Evolutionary conservation across 257 asterid genomes (phyloP), one percentile per base, ranked within the genome.

Genomic region (Primulina eburnea): DNA sequence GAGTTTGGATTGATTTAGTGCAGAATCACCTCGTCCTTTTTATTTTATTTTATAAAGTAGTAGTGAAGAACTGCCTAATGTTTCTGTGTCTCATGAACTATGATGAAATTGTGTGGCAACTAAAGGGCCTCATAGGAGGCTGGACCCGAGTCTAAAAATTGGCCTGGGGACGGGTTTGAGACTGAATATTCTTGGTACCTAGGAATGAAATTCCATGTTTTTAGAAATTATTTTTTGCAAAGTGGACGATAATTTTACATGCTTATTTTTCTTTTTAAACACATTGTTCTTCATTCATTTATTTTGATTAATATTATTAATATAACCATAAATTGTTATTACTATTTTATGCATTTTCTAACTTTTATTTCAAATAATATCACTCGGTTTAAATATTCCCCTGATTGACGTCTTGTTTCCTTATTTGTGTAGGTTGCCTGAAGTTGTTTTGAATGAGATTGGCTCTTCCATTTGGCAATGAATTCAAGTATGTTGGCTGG

Each of bases 401-500:
- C 75, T 73, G 72, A 76, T 64, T 11, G n/a, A 34, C 34, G 10
- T 34, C 37, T 64, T 60, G 24, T 74, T 60, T 67, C 67, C 67
- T 62, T 58, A 17, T 59, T 40, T 63, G 34, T 68, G 38, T 82
- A 87, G 89, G 86, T 69, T 62, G 37, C 17, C 12, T 71, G 65
- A 66, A 68, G 84, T 74, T 69, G 47, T 78, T 89, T 4, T 50
- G 90, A 84, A 87, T 89, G 90, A 86, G 77, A 84, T 79, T 83
- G 84, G 79, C 77, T 73, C 80, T 67, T 71, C 82, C 71, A 78
- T 80, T 80, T 75, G 76, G 79, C 81, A 79, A 90, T 94, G 97
- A 85, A 82, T 80, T 89, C 99, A 73, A 91, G 81, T 83, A 82
- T 89, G 85, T 60, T 81, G 77, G 84, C 98, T 78, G 97, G 96